Percentiles rank a stretch among this genome's conserved stretches.
Conservation (phyloP, 2,329 filamentous ascomycete species). For the Sarocladium kiliense region DNA sequence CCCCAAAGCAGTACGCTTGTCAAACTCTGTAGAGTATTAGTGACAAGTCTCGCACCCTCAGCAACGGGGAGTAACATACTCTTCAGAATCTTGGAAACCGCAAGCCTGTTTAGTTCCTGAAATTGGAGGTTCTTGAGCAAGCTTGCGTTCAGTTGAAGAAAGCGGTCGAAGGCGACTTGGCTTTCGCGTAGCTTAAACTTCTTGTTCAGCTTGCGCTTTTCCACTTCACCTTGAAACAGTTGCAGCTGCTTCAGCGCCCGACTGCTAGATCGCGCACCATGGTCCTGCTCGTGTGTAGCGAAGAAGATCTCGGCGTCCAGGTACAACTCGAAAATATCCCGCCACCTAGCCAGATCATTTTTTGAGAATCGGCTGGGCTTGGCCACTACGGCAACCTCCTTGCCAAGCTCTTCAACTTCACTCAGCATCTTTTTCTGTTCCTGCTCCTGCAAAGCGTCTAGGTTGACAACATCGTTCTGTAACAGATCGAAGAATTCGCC, state of each 20-base stretch:
- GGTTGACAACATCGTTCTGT: constrained; percentile 61
- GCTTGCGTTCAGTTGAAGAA: constrained; percentile 66
- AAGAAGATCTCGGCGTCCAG: constrained; percentile 78
- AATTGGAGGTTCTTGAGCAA: constrained; percentile 80
- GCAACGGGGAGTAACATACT: constrained; percentile 47
- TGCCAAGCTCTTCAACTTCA: constrained; percentile 60
- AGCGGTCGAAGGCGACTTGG: constrained; percentile 57
- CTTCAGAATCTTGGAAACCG: constrained; percentile 79
- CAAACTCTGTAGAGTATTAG: constrained; percentile 60
- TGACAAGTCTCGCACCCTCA: neutral
- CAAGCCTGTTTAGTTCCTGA: constrained; percentile 75
- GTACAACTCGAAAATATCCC: constrained; percentile 77
- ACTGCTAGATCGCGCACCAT: constrained; percentile 60
- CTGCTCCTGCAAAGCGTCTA: constrained; percentile 62
- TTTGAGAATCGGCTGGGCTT: constrained; percentile 57
- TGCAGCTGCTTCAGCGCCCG: constrained; percentile 63
- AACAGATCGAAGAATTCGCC: constrained; percentile 75
- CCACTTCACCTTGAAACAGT: constrained; percentile 66
- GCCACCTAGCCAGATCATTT: constrained; percentile 70
- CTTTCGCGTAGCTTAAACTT: constrained; percentile 65
- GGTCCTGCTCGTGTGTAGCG: constrained; percentile 66
- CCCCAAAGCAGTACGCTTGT: constrained; percentile 75
- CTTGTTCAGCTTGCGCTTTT: constrained; percentile 51
- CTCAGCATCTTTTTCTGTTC: constrained; percentile 60
- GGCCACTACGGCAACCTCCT: constrained; percentile 58